A percentile compares a stretch with the other conserved stretches of the same genome.
These are phyloP conservation scores for Trifolium subterraneum DNA, from an alignment of 306 rosid species.

Conservation along the genomic window DNA sequence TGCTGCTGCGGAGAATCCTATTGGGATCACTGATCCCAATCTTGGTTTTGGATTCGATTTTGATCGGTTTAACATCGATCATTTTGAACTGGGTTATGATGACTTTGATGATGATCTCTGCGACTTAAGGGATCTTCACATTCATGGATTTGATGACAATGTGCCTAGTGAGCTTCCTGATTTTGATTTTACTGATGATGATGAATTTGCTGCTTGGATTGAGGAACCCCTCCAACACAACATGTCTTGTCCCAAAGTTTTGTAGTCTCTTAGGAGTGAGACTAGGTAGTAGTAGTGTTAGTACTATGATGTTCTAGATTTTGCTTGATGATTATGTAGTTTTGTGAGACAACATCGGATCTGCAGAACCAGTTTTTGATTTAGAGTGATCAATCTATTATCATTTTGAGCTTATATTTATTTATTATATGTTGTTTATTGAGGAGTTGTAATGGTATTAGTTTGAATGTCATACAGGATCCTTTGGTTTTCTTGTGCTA, in stretches of 20 bases:
- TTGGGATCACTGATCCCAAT: constrained; percentile 37
- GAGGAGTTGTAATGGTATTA: not conserved
- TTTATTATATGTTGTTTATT: not conserved
- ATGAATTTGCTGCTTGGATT: constrained; percentile 69
- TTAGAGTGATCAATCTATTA: not conserved
- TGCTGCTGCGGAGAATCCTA: constrained; percentile 14
- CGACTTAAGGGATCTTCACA: constrained; percentile 50
- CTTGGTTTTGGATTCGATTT: constrained; percentile 45
- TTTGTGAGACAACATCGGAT: not conserved
- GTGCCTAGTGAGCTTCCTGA: constrained; percentile 72
- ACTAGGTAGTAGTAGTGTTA: not conserved
- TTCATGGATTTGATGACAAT: constrained; percentile 54
- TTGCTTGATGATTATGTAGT: not conserved
- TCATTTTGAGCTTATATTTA: not conserved
- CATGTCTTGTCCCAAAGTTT: constrained; percentile 64
- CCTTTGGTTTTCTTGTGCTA: constrained; percentile 20
- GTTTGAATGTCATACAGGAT: not conserved
- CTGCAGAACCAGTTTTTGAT: not conserved
- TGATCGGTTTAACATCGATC: constrained; percentile 43
- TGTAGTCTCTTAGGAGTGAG: constrained; percentile 49
- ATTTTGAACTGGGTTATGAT: constrained; percentile 48
- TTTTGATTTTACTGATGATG: constrained; percentile 62
- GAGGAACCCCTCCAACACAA: constrained; percentile 57
- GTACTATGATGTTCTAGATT: not conserved
- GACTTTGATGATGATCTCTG: constrained; percentile 39